Evolutionary conservation across 331 rosid genomes (phyloP), one percentile per base, ranked within the genome.

Genomic region (Malus hybrid): DNA sequence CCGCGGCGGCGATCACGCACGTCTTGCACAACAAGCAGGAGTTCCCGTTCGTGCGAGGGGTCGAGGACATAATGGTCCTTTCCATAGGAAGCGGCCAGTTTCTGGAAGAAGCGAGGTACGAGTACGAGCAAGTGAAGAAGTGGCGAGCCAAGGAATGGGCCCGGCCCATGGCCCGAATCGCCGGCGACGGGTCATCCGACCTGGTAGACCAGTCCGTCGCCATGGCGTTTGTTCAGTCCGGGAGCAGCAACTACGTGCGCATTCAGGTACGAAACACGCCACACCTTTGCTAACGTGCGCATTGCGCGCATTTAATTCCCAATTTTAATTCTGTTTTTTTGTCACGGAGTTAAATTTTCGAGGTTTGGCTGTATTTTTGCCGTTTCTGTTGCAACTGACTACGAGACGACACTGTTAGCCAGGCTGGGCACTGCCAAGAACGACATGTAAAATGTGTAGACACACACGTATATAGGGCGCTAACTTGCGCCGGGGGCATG

Each of bases 11-110:
- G 15, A 94, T 94, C 55, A 94, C 99, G 79, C 99, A 94, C 89
- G 99, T 94, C 82, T 93, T 94, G 29, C 99, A 94, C 77, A 94
- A 94, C 85, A 94, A 92, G 76, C 97, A 94, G 79, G 99, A 94
- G 80, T 94, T 94, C 52, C 99, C 99, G 59, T 92, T 92, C 83
- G 99, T 94, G 85, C 90, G 99, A n/a, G 99, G 99, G 1, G 99
- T 94, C 24, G 97, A 94, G 88, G 99, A 94, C 83, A 80, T 94
- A 50, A 78, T 94, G 76, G 97, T 92, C 11, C 90, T 94, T 5
- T 94, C 99, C 7, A 74, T 94, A 5, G 99, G 99, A 44, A 92
- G 92, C 10, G 99, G 97, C 72, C 96, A 94, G 83, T 79, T 87
- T 3, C 60, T 91, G 50, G 97, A 90, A 80, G 88, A 90, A 81